Conservation (phyloP, 2,329 filamentous ascomycete genomes). For the Tricladium varicosporioides region DNA sequence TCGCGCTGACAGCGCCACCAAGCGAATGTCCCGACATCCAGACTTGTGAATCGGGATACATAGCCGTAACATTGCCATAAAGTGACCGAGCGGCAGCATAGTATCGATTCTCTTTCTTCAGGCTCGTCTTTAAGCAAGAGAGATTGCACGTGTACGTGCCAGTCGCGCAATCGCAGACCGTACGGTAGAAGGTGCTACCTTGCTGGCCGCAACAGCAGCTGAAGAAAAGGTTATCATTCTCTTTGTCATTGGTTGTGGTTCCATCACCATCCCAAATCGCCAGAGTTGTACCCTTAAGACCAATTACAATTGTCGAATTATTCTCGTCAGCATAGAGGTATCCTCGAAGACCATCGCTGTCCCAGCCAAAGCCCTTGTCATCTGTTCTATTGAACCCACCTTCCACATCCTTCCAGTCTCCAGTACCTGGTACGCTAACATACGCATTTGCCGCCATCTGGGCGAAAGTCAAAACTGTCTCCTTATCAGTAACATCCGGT, state of each 20-base stretch:
- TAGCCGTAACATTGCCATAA: conserved; percentile 85
- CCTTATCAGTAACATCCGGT: conserved; percentile 82
- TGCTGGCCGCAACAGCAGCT: conserved; percentile 97
- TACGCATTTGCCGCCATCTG: conserved; percentile 91
- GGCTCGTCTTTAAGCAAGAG: conserved; percentile 75
- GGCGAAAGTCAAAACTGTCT: conserved; percentile 79
- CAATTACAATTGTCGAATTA: conserved; percentile 87
- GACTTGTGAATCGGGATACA: conserved; percentile 80
- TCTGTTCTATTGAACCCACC: conserved; percentile 79
- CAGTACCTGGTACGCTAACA: conserved; percentile 65
- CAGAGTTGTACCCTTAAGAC: conserved; percentile 84
- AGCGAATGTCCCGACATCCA: conserved; percentile 94
- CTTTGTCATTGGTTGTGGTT: conserved; percentile 94
- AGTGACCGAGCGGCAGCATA: conserved; percentile 87
- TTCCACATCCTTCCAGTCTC: conserved; percentile 82
- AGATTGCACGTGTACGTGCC: conserved; percentile 88
- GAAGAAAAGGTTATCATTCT: conserved; percentile 97
- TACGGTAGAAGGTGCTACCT: conserved; percentile 83
- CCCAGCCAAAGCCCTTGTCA: conserved; percentile 89
- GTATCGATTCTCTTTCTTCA: conserved; percentile 83
- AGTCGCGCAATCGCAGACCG: conserved; percentile 90
- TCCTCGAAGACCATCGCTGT: conserved; percentile 81
- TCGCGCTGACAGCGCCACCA: conserved; percentile 83
- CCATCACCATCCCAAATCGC: conserved; percentile 96
- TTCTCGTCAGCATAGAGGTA: conserved; percentile 87